These are phyloP conservation scores for Rhodamnia argentea DNA, from an alignment of 345 rosid genomes.

Conservation along the genomic window DNA sequence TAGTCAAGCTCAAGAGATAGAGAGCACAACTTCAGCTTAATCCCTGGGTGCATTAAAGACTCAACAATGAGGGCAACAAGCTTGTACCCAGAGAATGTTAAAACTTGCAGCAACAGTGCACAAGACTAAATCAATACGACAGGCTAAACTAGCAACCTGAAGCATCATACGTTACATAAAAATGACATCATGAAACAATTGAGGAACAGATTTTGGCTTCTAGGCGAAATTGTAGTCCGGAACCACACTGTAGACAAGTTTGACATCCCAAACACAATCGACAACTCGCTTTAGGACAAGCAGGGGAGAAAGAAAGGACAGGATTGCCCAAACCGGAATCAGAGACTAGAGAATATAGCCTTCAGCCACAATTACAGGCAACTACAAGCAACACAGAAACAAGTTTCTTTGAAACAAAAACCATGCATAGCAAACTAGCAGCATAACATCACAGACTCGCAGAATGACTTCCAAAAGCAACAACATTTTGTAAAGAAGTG, in stretches of 20 bases:
- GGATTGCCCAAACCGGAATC: neutral
- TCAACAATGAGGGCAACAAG: neutral
- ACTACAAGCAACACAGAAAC: neutral
- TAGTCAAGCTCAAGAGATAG: neutral
- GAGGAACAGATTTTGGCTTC: neutral
- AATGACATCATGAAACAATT: neutral
- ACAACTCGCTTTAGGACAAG: neutral
- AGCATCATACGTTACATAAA: neutral
- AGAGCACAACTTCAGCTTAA: neutral
- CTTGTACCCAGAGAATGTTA: neutral
- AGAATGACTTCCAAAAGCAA: neutral
- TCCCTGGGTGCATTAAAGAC: neutral
- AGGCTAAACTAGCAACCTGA: neutral
- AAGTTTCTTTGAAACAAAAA: neutral
- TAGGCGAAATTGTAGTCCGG: neutral
- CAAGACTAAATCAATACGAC: neutral
- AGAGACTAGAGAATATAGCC: neutral
- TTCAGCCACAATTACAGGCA: neutral
- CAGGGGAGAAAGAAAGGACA: neutral
- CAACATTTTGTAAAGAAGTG: neutral
- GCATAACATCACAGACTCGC: neutral
- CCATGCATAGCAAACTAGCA: neutral
- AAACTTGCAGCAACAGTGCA: neutral
- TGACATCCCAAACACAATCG: neutral
- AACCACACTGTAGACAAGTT: neutral